Percentiles rank a stretch among this genome's conserved stretches.
phyloP scores from a whole-genome alignment of 768 basidiomycete species.

The Boletus edulis region DNA sequence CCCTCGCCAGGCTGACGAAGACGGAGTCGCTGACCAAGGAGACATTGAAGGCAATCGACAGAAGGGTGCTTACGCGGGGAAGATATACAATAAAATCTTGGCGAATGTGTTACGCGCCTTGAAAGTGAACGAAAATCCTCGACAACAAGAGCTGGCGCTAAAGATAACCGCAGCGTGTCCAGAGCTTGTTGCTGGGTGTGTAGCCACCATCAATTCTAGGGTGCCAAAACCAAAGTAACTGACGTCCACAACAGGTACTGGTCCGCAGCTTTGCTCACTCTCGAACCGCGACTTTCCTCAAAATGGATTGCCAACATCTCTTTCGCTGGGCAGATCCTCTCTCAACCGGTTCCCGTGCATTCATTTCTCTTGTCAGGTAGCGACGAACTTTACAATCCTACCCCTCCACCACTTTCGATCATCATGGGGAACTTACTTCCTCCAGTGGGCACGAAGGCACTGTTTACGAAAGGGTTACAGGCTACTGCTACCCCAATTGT shows the following conservation, averaged over 20 bases:
- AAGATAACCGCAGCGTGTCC: constrained; percentile 83
- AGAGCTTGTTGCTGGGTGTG: constrained; percentile 78
- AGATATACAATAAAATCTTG: constrained; percentile 81
- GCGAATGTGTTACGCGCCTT: constrained; percentile 68
- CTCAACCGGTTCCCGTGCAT: constrained; percentile 64
- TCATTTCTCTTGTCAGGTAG: constrained; percentile 56
- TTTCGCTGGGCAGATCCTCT: constrained; percentile 76
- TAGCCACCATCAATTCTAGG: not conserved
- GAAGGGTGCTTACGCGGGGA: constrained; percentile 36
- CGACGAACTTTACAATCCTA: constrained; percentile 54
- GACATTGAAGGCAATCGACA: constrained; percentile 31
- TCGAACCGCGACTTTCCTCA: constrained; percentile 84
- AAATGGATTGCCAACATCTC: constrained; percentile 91
- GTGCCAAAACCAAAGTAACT: constrained; percentile 7
- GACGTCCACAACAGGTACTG: constrained; percentile 57
- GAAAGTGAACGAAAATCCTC: constrained; percentile 85
- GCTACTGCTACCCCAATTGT: constrained; percentile 65
- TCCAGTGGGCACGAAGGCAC: constrained; percentile 59
- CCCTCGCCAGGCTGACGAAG: constrained; percentile 56
- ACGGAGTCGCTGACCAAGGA: constrained; percentile 37
- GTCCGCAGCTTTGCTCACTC: constrained; percentile 61
- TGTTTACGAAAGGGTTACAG: constrained; percentile 82
- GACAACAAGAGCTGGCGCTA: constrained; percentile 81
- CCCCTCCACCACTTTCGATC: constrained; percentile 68
- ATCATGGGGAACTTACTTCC: constrained; percentile 84